A percentile compares a stretch with the other conserved stretches of the same genome.
Conservation (phyloP, 768 basidiomycete genomes). For the Suillus weaverae region DNA sequence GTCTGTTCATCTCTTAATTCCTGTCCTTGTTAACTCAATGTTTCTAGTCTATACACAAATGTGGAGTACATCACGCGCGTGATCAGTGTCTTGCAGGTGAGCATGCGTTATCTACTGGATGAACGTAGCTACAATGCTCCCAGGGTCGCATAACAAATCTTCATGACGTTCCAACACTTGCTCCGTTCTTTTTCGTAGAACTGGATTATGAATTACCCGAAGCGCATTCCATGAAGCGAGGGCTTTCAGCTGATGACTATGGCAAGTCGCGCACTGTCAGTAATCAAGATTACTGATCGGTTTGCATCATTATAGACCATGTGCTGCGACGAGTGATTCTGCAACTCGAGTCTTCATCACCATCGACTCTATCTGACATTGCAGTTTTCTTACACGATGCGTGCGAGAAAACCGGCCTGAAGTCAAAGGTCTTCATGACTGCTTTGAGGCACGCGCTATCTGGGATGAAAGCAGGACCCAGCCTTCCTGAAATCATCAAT, state of each 20-base stretch:
- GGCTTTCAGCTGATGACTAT: constrained; percentile 42
- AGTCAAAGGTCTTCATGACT: constrained; percentile 63
- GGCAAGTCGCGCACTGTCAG: constrained; percentile 34
- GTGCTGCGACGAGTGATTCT: constrained; percentile 2
- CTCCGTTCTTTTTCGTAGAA: constrained; percentile 77
- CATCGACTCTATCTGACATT: constrained; percentile 25
- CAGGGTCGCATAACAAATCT: constrained; percentile 73
- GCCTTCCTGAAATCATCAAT: constrained; percentile 39
- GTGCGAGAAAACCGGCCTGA: constrained; percentile 38
- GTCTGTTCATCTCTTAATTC: background rate
- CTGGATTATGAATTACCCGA: constrained; percentile 59
- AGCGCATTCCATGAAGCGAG: constrained; percentile 52
- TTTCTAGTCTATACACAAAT: constrained; percentile 45
- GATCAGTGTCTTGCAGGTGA: constrained; percentile 61
- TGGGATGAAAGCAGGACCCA: constrained; percentile 65
- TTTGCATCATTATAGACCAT: constrained; percentile 5
- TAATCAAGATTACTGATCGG: constrained; percentile 3
- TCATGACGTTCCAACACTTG: constrained; percentile 65
- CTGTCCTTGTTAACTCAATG: background rate
- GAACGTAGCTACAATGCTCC: background rate
- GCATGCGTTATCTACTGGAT: background rate
- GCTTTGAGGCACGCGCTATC: constrained; percentile 77
- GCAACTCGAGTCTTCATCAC: constrained; percentile 1
- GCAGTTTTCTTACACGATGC: constrained; percentile 44
- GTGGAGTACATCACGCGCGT: constrained; percentile 63